Percentiles rank a stretch among this genome's conserved stretches.
phyloP scores from a whole-genome alignment of 2,329 filamentous ascomycete species.

The Pezicula neosporulosa region DNA sequence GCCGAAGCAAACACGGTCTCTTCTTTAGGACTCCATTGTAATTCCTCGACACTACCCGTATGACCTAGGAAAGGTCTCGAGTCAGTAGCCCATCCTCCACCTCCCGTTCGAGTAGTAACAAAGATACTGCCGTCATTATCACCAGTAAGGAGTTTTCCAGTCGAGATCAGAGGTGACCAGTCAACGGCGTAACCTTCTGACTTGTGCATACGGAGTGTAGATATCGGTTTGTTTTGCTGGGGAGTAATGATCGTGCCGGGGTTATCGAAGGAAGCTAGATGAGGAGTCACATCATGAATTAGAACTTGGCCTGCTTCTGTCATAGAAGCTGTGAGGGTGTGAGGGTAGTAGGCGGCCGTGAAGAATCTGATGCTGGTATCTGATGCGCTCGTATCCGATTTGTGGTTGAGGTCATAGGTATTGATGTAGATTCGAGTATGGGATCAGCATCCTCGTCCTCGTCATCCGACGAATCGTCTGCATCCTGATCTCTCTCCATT shows the following conservation, averaged over 20 bases:
- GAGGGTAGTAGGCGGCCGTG: conserved; percentile 73
- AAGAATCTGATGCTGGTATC: conserved; percentile 66
- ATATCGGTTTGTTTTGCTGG: conserved; percentile 83
- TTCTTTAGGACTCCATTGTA: conserved; percentile 96
- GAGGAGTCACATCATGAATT: conserved; percentile 91
- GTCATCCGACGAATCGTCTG: conserved; percentile 66
- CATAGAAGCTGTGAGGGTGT: conserved; percentile 87
- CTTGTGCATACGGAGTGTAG: conserved; percentile 87
- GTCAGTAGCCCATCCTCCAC: conserved; percentile 87
- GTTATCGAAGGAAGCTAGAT: conserved; percentile 84
- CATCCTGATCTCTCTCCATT: conserved; percentile 70
- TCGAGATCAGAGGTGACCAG: conserved; percentile 81
- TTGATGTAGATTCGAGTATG: conserved; percentile 87
- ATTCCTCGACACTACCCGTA: conserved; percentile 81
- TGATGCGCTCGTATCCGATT: conserved; percentile 92
- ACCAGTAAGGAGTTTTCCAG: conserved; percentile 85
- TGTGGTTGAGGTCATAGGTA: conserved; percentile 81
- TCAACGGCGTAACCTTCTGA: conserved; percentile 94
- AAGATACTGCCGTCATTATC: conserved; percentile 91
- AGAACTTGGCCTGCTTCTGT: conserved; percentile 84
- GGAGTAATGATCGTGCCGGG: conserved; percentile 78
- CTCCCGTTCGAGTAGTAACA: conserved; percentile 79
- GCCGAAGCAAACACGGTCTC: conserved; percentile 92
- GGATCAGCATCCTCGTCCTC: conserved; percentile 77
- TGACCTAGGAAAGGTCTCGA: conserved; percentile 81